phyloP scores from a whole-genome alignment of 371 early-diverging fungal species.

The Mortierella sp. region DNA sequence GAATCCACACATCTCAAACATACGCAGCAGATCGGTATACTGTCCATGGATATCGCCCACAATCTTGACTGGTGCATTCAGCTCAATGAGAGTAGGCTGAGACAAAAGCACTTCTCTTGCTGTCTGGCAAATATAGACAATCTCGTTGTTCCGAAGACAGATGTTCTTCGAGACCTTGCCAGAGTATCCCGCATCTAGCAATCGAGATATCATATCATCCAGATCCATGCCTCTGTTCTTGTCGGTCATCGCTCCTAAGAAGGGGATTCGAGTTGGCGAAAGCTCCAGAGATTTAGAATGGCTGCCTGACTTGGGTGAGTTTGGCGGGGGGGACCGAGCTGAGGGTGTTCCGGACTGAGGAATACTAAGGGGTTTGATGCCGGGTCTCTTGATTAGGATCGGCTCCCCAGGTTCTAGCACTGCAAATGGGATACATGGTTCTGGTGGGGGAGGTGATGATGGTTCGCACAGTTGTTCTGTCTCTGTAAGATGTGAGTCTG shows the following conservation, averaged over 20 bases:
- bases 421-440: slow-evolving; percentile 46
- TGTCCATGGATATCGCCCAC: slow-evolving; percentile 98
- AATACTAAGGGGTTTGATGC: slow-evolving; percentile 28
- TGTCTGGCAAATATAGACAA: slow-evolving; percentile 87
- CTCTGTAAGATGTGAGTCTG: slow-evolving; percentile 10
- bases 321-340: slow-evolving; percentile 29
- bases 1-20: slow-evolving; percentile 95
- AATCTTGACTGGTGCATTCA: slow-evolving; percentile 98
- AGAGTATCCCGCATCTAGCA: slow-evolving; percentile 83
- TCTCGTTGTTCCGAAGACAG: slow-evolving; percentile 86
- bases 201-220: slow-evolving; percentile 89
- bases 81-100: slow-evolving; percentile 96
- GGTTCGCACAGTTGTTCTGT: slow-evolving; percentile 15
- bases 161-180: slow-evolving; percentile 81
- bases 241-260: slow-evolving; percentile 29
- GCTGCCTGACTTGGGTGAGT: slow-evolving; percentile 26
- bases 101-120: slow-evolving; percentile 93
- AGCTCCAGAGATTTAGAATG: slow-evolving; percentile 28
- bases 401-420: slow-evolving; percentile 42
- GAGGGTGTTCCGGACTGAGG: slow-evolving; percentile 11
- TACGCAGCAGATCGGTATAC: slow-evolving; percentile 87
- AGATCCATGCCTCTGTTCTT: slow-evolving; percentile 68
- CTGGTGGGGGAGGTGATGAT: slow-evolving; percentile 29
- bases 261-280: slow-evolving; percentile 45
- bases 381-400: slow-evolving; percentile 29